Percentiles rank a stretch among this genome's conserved stretches.
phyloP scores from a whole-genome alignment of 768 basidiomycete species.

The Boletus tomentosulus region DNA sequence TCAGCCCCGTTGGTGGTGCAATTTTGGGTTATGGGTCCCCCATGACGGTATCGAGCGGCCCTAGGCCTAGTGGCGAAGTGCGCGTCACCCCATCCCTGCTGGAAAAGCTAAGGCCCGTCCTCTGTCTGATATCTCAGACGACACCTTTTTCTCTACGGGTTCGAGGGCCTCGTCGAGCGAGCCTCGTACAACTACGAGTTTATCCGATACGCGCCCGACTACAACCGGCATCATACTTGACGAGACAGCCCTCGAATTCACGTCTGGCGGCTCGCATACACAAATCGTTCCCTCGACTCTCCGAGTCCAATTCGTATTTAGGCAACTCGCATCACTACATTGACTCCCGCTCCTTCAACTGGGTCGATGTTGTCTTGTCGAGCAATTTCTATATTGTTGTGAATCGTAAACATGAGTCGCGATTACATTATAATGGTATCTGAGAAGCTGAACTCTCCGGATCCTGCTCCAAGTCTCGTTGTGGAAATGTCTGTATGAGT shows the following conservation, averaged over 20 bases:
- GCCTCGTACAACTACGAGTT: slow-evolving; percentile 23
- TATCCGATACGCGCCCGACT: slow-evolving; percentile 31
- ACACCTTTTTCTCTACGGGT: slow-evolving; percentile 44
- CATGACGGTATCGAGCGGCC: slow-evolving; percentile 69
- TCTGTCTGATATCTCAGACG: slow-evolving; percentile 37
- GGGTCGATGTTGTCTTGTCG: too few species aligned
- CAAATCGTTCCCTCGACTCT: slow-evolving; percentile 49
- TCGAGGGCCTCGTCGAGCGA: slow-evolving; percentile 30
- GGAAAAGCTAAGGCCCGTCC: slow-evolving; percentile 28
- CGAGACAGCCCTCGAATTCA: slow-evolving; percentile 36
- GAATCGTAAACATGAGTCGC: too few species aligned
- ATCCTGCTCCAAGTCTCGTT: too few species aligned
- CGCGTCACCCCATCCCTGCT: slow-evolving; percentile 44
- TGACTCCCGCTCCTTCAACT: too few species aligned
- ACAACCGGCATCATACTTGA: slow-evolving; percentile 34
- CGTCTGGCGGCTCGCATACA: slow-evolving; percentile 39
- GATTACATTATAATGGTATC: too few species aligned
- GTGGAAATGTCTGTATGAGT: too few species aligned
- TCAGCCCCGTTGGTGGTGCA: slow-evolving; percentile 39
- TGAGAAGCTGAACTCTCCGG: too few species aligned
- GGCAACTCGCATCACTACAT: slow-evolving; percentile 43
- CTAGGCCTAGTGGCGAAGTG: slow-evolving; percentile 40
- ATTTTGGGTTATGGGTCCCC: slow-evolving; percentile 54
- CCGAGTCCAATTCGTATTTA: slow-evolving; percentile 52
- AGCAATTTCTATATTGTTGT: too few species aligned